These are phyloP conservation scores for Elsinoe australis DNA, from an alignment of 2,329 filamentous ascomycete genomes.

Conservation along the genomic window DNA sequence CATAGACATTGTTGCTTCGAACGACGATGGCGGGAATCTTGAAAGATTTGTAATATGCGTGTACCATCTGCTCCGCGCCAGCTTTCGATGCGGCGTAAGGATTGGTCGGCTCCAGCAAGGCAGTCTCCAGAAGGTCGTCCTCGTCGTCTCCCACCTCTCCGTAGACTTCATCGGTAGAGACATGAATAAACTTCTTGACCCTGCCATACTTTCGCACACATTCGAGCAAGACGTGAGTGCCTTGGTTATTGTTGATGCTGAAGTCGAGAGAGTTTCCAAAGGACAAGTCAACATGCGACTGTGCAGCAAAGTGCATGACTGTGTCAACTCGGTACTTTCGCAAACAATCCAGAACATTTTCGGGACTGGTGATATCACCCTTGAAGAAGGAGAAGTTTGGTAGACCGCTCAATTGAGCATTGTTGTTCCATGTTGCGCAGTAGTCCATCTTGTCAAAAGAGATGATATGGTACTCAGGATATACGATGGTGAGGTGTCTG, in stretches of 20 bases:
- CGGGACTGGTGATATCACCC: conserved; percentile 66
- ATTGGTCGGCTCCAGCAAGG: conserved; percentile 70
- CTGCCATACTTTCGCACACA: conserved; percentile 60
- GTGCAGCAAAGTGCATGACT: conserved; percentile 77
- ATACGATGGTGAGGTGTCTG: conserved; percentile 66
- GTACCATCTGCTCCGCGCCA: conserved; percentile 45
- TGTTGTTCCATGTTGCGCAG: conserved; percentile 74
- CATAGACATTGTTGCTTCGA: conserved; percentile 77
- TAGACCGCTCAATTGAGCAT: conserved; percentile 56
- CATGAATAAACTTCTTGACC: conserved; percentile 68
- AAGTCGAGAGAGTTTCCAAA: conserved; percentile 78
- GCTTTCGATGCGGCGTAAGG: conserved; percentile 44
- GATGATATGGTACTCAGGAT: conserved; percentile 69
- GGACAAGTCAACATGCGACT: conserved; percentile 74
- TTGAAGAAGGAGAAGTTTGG: conserved; percentile 73
- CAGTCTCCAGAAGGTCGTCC: conserved; percentile 64
- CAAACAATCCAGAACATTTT: conserved; percentile 63
- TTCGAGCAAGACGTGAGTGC: conserved; percentile 75
- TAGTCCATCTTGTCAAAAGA: conserved; percentile 83
- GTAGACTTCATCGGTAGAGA: conserved; percentile 80
- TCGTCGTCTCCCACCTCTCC: conserved; percentile 67
- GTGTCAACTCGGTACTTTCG: conserved; percentile 67
- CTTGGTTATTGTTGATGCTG: conserved; percentile 73
- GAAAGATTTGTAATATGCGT: conserved; percentile 78
- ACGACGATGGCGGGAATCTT: conserved; percentile 73